Conservation (phyloP, 257 asterid genomes). For the Lycium ferocissimum region DNA sequence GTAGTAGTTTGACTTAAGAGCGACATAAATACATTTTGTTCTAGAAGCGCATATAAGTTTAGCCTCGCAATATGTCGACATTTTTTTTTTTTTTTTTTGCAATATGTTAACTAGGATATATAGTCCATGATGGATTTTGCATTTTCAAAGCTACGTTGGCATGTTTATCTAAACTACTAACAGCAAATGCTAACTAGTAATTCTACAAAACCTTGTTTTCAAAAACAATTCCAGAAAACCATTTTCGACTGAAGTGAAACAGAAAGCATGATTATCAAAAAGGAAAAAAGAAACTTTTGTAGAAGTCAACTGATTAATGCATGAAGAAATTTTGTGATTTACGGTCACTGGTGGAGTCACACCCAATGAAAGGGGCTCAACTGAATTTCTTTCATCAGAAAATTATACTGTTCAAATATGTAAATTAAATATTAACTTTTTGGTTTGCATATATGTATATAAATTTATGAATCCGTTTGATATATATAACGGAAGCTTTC, state of each 20-base stretch:
- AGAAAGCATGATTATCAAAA: too few relatives aligned
- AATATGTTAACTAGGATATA: background rate
- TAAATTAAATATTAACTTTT: too few relatives aligned
- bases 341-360: background rate
- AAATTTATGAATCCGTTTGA: too few relatives aligned
- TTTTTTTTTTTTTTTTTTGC: background rate
- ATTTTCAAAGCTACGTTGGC: background rate
- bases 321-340: too few relatives aligned
- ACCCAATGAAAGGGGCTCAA: background rate
- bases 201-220: background rate
- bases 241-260: background rate
- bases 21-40: slow-evolving; percentile 5
- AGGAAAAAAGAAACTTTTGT: too few relatives aligned
- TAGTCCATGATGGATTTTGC: too few relatives aligned
- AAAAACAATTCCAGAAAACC: background rate
- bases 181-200: background rate
- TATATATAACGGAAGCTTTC: too few relatives aligned
- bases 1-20: slow-evolving; percentile 8
- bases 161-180: background rate
- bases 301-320: background rate
- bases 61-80: background rate
- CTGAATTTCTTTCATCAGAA: too few relatives aligned
- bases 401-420: too few relatives aligned
- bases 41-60: background rate
- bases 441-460: too few relatives aligned